Base-by-base conservation (phyloP, 1,284 basidiomycete species). In the Anthracocystis panici-leucophaei region DNA sequence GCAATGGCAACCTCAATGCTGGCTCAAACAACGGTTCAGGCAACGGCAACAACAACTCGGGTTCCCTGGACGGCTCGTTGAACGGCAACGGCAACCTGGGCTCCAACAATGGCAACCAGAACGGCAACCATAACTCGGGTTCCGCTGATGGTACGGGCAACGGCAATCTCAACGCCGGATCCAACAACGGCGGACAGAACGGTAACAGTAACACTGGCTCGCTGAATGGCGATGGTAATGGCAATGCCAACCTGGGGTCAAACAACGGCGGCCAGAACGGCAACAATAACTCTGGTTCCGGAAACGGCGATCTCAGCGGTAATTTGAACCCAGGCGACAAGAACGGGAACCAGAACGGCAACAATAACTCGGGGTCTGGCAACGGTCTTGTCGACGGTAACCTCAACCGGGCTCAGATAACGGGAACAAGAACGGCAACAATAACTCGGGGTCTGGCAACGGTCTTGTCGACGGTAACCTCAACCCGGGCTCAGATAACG, bases 31-130 rank as follows among this genome's bases (percentile, higher is more conserved):
- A 61, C 42, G 65, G 65, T 42, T 40, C 12, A 50, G 16, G n/a
- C n/a, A 69, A 69, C 21, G 66, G 66, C 14, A 64, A 59, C 42
- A 23, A 25, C 51, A 63, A 63, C 33, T 50, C 56, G 2, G 66
- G 66, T 12, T 29, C 46, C 8, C 21, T 25, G 9, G 45, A 68
- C 38, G 65, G 65, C 6, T 60, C 21, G 52, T 25, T 20, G 33
- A 50, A 52, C 41, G 57, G 67, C 2, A 70, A 64, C 42, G 23
- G 21, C 16, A 70, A 70, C 33, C 10, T 29, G 4, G 67, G 67
- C n/a, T 52, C 52, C 25, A n/a, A 23, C 53, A 70, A 71, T 18
- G 68, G 68, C 5, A 54, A 61, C 44, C 10, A 51, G 31, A 65
- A 70, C 27, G 63, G 63, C 10, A 65, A 65, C 57, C 12, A 25